These are phyloP conservation scores for Hypomyces perniciosus DNA, from an alignment of 2,329 filamentous ascomycete genomes.

Conservation along the genomic window DNA sequence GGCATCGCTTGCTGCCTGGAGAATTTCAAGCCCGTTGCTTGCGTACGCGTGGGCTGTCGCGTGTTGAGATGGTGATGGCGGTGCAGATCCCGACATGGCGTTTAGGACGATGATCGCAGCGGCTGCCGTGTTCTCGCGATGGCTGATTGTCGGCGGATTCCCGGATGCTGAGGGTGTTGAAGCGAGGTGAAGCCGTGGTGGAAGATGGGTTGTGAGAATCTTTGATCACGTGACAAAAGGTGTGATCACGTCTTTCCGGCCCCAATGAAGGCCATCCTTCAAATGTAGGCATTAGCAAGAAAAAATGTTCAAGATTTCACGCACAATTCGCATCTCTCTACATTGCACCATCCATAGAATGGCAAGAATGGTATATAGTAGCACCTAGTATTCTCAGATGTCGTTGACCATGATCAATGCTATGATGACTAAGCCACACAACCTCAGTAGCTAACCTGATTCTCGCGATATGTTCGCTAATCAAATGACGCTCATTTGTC, in stretches of 20 bases:
- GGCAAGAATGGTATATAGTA: too few species aligned
- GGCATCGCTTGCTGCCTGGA: slow-evolving; percentile 40
- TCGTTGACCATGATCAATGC: too few species aligned
- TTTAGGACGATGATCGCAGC: background rate
- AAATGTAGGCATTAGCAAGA: too few species aligned
- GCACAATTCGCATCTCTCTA: too few species aligned
- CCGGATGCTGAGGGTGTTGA: slow-evolving; percentile 33
- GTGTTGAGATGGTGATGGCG: slow-evolving; percentile 17
- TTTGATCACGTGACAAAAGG: background rate
- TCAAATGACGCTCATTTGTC: too few species aligned
- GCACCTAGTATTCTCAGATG: too few species aligned
- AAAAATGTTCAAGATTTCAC: too few species aligned
- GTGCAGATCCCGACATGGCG: slow-evolving; percentile 23
- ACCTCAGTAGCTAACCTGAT: too few species aligned
- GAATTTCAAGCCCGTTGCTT: slow-evolving; percentile 40
- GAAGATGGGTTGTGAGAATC: slow-evolving; percentile 4
- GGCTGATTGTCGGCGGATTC: slow-evolving; percentile 40
- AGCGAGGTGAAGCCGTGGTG: slow-evolving; percentile 34
- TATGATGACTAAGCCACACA: too few species aligned
- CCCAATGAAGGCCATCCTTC: too few species aligned
- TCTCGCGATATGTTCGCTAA: too few species aligned
- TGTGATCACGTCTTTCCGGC: slow-evolving; percentile 1
- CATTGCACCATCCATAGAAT: too few species aligned
- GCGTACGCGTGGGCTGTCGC: slow-evolving; percentile 37
- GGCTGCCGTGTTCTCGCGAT: slow-evolving; percentile 22